Percentiles rank a stretch among this genome's conserved stretches.
phyloP scores from a whole-genome alignment of 2,329 filamentous ascomycete genomes.

The Botrytis fabae region DNA sequence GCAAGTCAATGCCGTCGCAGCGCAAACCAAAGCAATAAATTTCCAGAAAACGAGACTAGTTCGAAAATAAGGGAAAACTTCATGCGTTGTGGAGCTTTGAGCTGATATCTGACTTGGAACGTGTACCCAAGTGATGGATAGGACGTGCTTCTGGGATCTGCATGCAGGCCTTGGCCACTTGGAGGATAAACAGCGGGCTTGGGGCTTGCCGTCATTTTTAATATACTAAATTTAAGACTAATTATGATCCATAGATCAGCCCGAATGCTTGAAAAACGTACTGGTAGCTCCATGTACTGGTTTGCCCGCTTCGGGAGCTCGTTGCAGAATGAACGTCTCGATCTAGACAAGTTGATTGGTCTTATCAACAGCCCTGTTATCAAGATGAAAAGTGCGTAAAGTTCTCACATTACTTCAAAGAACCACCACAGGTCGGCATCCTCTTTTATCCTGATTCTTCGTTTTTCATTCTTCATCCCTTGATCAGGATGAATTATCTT shows the following conservation, averaged over 20 bases:
- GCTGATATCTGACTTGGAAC: neutral
- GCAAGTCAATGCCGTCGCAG: neutral
- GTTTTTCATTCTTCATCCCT: neutral
- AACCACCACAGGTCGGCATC: neutral
- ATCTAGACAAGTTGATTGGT: neutral
- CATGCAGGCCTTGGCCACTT: neutral
- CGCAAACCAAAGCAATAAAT: neutral
- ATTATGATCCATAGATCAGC: constrained; percentile 15
- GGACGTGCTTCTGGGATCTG: constrained; percentile 1
- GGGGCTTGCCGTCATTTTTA: neutral
- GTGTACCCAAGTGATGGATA: neutral
- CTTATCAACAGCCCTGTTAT: neutral
- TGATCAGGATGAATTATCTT: neutral
- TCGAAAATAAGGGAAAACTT: neutral
- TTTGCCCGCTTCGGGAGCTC: neutral
- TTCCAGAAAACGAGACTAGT: neutral
- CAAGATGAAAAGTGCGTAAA: constrained; percentile 2
- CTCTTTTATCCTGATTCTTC: neutral
- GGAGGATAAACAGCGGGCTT: neutral
- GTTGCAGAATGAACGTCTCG: neutral
- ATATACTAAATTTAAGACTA: neutral
- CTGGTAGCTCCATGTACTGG: constrained; percentile 4
- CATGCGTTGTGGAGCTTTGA: neutral
- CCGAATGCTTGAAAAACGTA: neutral
- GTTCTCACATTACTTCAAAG: constrained; percentile 3